A percentile compares a stretch with the other conserved stretches of the same genome.
phyloP scores from a whole-genome alignment of 2,329 filamentous ascomycete genomes.

The Penicillium sp. region DNA sequence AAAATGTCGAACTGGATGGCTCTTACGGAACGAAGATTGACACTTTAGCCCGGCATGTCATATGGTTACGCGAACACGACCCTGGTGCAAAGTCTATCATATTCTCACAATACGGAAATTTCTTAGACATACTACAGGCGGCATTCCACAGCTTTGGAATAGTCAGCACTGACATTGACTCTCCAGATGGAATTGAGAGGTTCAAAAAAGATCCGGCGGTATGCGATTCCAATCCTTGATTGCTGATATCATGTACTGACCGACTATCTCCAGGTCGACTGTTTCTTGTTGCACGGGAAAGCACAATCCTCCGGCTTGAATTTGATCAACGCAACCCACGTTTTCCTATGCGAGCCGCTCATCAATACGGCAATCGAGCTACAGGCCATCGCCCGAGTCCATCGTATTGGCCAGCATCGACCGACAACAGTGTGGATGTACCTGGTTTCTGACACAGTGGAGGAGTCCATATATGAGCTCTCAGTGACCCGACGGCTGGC shows the following conservation, averaged over 20 bases:
- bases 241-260: neutral
- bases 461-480: constrained; percentile 85
- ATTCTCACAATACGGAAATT: constrained; percentile 88
- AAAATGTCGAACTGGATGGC: constrained; percentile 67
- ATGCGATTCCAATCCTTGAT: constrained; percentile 13
- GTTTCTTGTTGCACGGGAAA: constrained; percentile 83
- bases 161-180: constrained; percentile 66
- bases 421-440: constrained; percentile 95
- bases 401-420: constrained; percentile 85
- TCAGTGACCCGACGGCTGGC: constrained; percentile 74
- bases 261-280: constrained; percentile 56
- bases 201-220: constrained; percentile 70
- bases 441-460: constrained; percentile 82
- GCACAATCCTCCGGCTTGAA: constrained; percentile 86
- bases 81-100: constrained; percentile 86
- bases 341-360: constrained; percentile 90
- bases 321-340: constrained; percentile 86
- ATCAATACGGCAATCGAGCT: constrained; percentile 91
- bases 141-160: constrained; percentile 72
- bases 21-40: constrained; percentile 91
- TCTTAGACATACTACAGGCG: constrained; percentile 66
- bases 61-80: constrained; percentile 80
- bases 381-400: constrained; percentile 90
- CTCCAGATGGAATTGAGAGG: constrained; percentile 62
- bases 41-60: constrained; percentile 71